phyloP scores from a whole-genome alignment of 2,329 filamentous ascomycete genomes.

The Xylaria sp. region DNA sequence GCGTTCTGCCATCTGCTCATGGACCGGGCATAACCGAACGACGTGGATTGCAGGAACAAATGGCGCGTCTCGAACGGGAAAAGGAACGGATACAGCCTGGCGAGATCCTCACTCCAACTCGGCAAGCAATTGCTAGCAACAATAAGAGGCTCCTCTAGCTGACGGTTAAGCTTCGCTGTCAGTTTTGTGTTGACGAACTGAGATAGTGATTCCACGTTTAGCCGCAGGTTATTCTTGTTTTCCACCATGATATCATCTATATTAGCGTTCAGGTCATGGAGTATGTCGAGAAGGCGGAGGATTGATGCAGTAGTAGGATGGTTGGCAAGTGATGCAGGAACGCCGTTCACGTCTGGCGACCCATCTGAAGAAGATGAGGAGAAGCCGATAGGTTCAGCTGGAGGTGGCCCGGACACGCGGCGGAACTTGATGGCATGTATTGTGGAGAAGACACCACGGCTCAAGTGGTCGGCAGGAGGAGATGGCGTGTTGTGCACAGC shows the following conservation, averaged over 20 bases:
- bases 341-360: conserved; percentile 57
- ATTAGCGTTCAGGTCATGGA: conserved; percentile 92
- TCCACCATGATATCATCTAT: conserved; percentile 88
- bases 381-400: conserved; percentile 71
- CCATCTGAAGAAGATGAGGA: conserved; percentile 54
- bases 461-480: conserved; percentile 65
- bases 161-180: conserved; percentile 95
- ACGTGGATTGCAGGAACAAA: conserved; percentile 95
- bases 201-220: conserved; percentile 81
- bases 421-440: conserved; percentile 93
- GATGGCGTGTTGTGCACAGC: conserved; percentile 74
- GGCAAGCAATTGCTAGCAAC: conserved; percentile 96
- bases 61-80: conserved; percentile 98
- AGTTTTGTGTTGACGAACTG: conserved; percentile 99
- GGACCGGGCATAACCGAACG: conserved; percentile 95
- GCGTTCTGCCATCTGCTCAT: conserved; percentile 98
- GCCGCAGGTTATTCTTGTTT: conserved; percentile 70
- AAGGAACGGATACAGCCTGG: conserved; percentile 91
- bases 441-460: conserved; percentile 85
- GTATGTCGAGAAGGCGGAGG: conserved; percentile 81
- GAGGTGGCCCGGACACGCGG: conserved; percentile 81
- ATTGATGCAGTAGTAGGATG: conserved; percentile 87
- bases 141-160: conserved; percentile 94
- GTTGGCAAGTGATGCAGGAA: conserved; percentile 81
- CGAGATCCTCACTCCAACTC: conserved; percentile 93